Evolutionary conservation across 1,139 yeast species (phyloP).

Genomic region (Yamadazyma diddensiae): DNA sequence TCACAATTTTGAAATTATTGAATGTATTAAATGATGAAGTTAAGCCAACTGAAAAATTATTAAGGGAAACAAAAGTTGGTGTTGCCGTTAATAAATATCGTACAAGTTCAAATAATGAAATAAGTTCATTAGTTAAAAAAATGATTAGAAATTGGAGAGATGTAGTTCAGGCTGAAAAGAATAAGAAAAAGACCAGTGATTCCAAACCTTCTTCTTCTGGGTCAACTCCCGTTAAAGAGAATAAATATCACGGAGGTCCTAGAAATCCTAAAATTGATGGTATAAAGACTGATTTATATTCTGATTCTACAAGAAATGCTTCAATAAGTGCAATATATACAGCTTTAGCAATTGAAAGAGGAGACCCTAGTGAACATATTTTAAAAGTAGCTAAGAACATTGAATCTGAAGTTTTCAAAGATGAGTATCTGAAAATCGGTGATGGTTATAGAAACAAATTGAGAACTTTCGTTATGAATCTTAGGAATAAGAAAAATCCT

Average conservation of each 20-base stretch:
- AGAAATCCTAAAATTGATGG: slow-evolving; percentile 84
- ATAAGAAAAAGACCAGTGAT: slow-evolving; percentile 29
- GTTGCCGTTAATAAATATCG: slow-evolving; percentile 91
- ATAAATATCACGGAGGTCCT: slow-evolving; percentile 40
- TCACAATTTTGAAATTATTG: slow-evolving; percentile 64
- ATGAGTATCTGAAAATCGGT: slow-evolving; percentile 53
- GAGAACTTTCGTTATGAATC: slow-evolving; percentile 78
- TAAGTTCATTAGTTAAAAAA: slow-evolving; percentile 69
- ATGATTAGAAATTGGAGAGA: slow-evolving; percentile 91
- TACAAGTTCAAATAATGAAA: slow-evolving; percentile 61
- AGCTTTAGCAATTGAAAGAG: slow-evolving; percentile 81
- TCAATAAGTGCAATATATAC: slow-evolving; percentile 83
- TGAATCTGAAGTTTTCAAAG: slow-evolving; percentile 65
- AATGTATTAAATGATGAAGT: slow-evolving; percentile 68
- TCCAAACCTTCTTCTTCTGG: slow-evolving; percentile 8
- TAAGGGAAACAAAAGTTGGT: slow-evolving; percentile 96
- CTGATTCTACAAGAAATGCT: slow-evolving; percentile 77
- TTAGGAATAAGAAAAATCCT: slow-evolving; percentile 87
- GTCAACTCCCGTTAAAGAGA: slow-evolving; percentile 19
- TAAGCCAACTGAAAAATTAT: slow-evolving; percentile 76
- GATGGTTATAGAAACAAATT: slow-evolving; percentile 74
- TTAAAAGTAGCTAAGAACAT: slow-evolving; percentile 66
- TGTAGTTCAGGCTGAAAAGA: slow-evolving; percentile 75
- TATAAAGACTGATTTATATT: slow-evolving; percentile 63
- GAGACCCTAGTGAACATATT: slow-evolving; percentile 49